A percentile compares a stretch with the other conserved stretches of the same genome.
These are phyloP conservation scores for Pseudoscleropodium purum DNA, from an alignment of 225 moss, liverwort and hornwort species.

Conservation along the genomic window DNA sequence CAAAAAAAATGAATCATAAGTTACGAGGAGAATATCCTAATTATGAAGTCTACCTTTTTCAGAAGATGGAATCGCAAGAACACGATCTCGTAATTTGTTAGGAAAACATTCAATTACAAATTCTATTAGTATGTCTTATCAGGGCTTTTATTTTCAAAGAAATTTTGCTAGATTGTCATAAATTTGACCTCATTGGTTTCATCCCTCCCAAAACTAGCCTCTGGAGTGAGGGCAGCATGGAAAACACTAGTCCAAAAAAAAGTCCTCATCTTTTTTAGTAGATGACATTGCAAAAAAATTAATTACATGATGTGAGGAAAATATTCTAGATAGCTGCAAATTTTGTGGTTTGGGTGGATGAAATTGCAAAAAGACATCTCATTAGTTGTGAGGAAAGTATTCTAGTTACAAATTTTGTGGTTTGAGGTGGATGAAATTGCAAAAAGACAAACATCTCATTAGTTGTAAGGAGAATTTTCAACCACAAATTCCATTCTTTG, in stretches of 20 bases:
- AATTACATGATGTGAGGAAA: neutral
- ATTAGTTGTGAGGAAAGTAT: neutral
- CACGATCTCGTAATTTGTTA: neutral
- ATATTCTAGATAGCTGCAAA: neutral
- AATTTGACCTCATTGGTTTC: no score
- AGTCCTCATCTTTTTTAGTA: neutral
- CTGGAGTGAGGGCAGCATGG: no score
- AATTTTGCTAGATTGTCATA: no score
- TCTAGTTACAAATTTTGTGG: neutral
- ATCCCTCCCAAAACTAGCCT: no score
- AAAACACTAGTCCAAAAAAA: no score
- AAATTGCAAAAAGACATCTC: neutral
- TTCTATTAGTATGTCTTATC: neutral
- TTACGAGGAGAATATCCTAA: no score
- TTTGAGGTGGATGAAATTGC: neutral
- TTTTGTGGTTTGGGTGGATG: neutral
- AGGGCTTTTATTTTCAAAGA: no score
- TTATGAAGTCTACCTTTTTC: neutral
- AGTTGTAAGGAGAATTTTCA: neutral
- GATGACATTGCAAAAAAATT: neutral
- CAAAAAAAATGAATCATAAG: neutral
- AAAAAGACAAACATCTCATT: neutral
- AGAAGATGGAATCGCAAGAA: neutral
- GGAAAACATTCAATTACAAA: neutral
- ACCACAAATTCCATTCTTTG: neutral